A percentile compares a stretch with the other conserved stretches of the same genome.
Conservation (phyloP, 2,329 filamentous ascomycete genomes). For the Trichoderma sp. region DNA sequence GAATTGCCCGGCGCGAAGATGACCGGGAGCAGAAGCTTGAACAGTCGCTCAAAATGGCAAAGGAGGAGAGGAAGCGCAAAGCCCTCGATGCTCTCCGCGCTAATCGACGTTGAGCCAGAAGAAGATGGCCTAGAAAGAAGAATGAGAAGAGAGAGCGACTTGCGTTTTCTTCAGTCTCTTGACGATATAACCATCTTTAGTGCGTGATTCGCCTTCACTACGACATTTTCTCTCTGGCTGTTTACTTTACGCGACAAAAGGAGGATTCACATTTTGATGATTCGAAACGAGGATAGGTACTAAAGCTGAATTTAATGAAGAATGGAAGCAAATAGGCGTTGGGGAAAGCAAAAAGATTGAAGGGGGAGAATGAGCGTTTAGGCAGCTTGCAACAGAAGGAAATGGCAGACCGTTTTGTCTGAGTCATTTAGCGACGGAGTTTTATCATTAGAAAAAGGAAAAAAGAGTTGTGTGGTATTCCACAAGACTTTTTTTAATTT, state of each 20-base stretch:
- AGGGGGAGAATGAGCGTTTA: neutral
- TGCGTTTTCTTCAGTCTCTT: neutral
- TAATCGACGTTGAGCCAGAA: slow-evolving; percentile 33
- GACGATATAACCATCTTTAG: neutral
- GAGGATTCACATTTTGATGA: neutral
- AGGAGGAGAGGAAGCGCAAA: slow-evolving; percentile 56
- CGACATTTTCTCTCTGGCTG: neutral
- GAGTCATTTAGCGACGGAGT: slow-evolving; percentile 46
- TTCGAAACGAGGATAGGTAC: neutral
- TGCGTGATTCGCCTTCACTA: neutral
- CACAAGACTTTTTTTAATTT: slow-evolving; percentile 13
- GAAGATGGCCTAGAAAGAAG: neutral
- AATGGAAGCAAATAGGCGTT: neutral
- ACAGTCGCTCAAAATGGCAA: slow-evolving; percentile 61
- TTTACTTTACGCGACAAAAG: neutral
- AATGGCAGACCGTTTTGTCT: neutral
- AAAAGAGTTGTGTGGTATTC: neutral
- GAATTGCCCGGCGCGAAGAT: slow-evolving; percentile 67
- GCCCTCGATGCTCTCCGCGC: slow-evolving; percentile 42
- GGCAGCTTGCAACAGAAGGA: slow-evolving; percentile 7
- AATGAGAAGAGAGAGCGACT: neutral
- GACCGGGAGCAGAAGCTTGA: slow-evolving; percentile 64
- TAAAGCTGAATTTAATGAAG: neutral
- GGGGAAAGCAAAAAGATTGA: neutral
- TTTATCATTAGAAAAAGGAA: slow-evolving; percentile 24